Evolutionary conservation across 1,139 yeast genomes (phyloP).

Genomic region (Groenewaldozyma auringiensis): DNA sequence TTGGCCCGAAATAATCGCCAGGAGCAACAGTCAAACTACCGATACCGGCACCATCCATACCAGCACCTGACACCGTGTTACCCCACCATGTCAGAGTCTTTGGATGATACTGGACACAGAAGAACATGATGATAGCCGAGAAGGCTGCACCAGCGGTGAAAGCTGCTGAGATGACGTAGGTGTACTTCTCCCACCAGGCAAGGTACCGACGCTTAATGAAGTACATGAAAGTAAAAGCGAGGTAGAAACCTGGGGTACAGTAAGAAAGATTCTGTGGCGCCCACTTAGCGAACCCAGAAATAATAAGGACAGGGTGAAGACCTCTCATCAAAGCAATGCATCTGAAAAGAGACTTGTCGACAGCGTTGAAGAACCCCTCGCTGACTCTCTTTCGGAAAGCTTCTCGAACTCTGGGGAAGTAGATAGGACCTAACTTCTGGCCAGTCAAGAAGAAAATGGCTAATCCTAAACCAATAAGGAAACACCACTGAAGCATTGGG

Average conservation of each 20-base stretch:
- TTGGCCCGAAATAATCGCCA: conserved; percentile 44
- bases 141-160: conserved; percentile 45
- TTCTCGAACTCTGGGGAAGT: conserved; percentile 1
- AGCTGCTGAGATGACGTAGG: conserved; percentile 48
- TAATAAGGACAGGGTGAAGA: conserved; percentile 43
- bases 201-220: conserved; percentile 42
- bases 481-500: conserved; percentile 41
- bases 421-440: neutral
- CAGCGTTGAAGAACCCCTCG: conserved; percentile 3
- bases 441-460: neutral
- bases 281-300: conserved; percentile 36
- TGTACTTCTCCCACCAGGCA: conserved; percentile 41
- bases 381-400: neutral
- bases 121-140: conserved; percentile 39
- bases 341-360: conserved; percentile 22
- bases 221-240: conserved; percentile 46
- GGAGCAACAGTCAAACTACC: conserved; percentile 29
- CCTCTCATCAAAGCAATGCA: conserved; percentile 33
- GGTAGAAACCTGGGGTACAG: conserved; percentile 41
- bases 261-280: conserved; percentile 48
- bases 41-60: conserved; percentile 41
- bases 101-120: conserved; percentile 42
- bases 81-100: conserved; percentile 51
- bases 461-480: conserved; percentile 14
- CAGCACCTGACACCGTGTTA: conserved; percentile 38